These are phyloP conservation scores for Sugiyamaella americana DNA, from an alignment of 805 yeast genomes.

Conservation along the genomic window DNA sequence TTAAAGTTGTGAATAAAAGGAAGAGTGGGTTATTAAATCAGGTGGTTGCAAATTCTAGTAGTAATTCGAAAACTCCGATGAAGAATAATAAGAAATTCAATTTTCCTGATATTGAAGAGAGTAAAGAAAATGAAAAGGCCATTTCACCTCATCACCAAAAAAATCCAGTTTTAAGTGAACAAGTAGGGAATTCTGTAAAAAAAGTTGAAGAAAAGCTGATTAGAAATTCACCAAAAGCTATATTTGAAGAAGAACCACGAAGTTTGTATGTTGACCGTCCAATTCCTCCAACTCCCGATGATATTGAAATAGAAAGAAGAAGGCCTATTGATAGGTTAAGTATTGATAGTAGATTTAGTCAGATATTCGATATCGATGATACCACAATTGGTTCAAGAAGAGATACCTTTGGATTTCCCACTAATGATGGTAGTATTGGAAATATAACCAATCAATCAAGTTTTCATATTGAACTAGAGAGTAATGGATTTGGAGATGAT, in stretches of 20 bases:
- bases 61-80: neutral
- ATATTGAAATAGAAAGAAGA: neutral
- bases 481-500: no score
- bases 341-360: conserved; percentile 6
- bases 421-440: neutral
- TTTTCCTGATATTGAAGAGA: neutral
- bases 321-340: neutral
- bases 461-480: neutral
- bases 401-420: neutral
- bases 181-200: neutral
- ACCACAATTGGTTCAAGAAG: neutral
- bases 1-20: no score
- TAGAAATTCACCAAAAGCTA: neutral
- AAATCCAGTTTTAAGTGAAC: neutral
- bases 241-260: no score
- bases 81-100: neutral
- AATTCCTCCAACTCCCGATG: neutral
- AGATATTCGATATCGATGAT: conserved; percentile 1
- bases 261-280: no score
- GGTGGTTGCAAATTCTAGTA: no score
- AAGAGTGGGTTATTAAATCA: no score
- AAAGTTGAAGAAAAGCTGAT: neutral
- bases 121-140: neutral
- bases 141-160: no score
- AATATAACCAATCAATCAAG: neutral